Conservation (phyloP, 2,329 filamentous ascomycete genomes). For the Beauveria rudraprayagi region DNA sequence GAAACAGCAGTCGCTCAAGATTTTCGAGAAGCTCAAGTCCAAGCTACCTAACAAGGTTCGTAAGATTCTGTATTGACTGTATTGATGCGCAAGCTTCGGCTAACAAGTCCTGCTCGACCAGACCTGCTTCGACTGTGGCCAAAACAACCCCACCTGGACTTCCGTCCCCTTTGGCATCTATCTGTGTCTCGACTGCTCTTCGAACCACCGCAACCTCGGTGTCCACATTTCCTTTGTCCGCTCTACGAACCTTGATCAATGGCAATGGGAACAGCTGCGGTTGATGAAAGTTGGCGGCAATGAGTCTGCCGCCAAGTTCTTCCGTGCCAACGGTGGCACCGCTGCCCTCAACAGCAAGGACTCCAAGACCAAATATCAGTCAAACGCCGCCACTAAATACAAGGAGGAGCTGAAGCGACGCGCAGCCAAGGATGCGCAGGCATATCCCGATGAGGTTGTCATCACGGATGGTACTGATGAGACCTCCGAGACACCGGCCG, state of each 20-base stretch:
- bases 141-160: constrained; percentile 98
- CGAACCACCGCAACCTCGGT: constrained; percentile 93
- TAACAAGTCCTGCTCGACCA: constrained; percentile 27
- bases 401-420: constrained; percentile 92
- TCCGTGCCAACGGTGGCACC: constrained; percentile 90
- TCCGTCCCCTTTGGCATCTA: constrained; percentile 97
- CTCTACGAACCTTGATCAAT: constrained; percentile 96
- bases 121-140: constrained; percentile 97
- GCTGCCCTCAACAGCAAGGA: constrained; percentile 95
- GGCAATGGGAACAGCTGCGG: constrained; percentile 98
- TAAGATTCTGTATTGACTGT: constrained; percentile 1
- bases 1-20: constrained; percentile 91
- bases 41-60: constrained; percentile 91
- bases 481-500: constrained; percentile 66
- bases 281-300: constrained; percentile 98
- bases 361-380: constrained; percentile 93
- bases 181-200: constrained; percentile 93
- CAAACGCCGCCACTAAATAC: constrained; percentile 88
- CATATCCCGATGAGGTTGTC: constrained; percentile 83
- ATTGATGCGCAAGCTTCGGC: not conserved
- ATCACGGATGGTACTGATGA: constrained; percentile 69
- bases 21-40: constrained; percentile 94
- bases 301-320: constrained; percentile 96
- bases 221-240: constrained; percentile 99
- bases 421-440: constrained; percentile 72